Percentiles rank a stretch among this genome's conserved stretches.
phyloP scores from a whole-genome alignment of 2,329 filamentous ascomycete genomes.

The Myriosclerotinia scirpicola region DNA sequence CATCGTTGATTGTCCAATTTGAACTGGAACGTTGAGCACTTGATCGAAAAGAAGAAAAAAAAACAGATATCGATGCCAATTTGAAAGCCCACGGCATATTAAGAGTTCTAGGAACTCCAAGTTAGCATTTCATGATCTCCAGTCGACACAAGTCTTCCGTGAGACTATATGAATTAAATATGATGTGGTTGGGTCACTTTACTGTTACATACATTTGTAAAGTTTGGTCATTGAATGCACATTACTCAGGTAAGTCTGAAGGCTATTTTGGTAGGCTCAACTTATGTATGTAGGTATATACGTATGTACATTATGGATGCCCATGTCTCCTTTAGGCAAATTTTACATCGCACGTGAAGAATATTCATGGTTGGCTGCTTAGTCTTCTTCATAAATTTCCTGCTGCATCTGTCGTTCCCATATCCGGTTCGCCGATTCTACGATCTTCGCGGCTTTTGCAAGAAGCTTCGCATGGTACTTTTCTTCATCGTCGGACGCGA shows the following conservation, averaged over 20 bases:
- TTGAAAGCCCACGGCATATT: no score
- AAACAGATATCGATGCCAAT: no score
- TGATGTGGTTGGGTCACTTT: no score
- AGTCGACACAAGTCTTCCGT: background rate
- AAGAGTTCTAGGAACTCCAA: no score
- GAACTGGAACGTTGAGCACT: no score
- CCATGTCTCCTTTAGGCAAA: background rate
- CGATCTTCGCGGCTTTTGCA: slow-evolving; percentile 66
- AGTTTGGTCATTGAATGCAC: background rate
- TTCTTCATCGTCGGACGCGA: slow-evolving; percentile 56
- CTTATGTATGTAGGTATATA: background rate
- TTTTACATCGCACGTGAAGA: background rate
- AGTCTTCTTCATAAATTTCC: slow-evolving; percentile 32
- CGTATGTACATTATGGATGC: background rate
- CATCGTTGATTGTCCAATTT: no score
- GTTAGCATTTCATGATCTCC: background rate
- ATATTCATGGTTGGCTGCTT: background rate
- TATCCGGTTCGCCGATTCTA: slow-evolving; percentile 65
- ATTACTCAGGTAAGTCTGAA: background rate
- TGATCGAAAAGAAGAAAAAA: no score
- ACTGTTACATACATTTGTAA: background rate
- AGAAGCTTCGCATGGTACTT: slow-evolving; percentile 64
- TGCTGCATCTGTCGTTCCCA: slow-evolving; percentile 50
- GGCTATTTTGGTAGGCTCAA: background rate
- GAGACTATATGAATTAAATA: background rate